These are phyloP conservation scores for Mycena polygramma DNA, from an alignment of 768 basidiomycete species.

Conservation along the genomic window DNA sequence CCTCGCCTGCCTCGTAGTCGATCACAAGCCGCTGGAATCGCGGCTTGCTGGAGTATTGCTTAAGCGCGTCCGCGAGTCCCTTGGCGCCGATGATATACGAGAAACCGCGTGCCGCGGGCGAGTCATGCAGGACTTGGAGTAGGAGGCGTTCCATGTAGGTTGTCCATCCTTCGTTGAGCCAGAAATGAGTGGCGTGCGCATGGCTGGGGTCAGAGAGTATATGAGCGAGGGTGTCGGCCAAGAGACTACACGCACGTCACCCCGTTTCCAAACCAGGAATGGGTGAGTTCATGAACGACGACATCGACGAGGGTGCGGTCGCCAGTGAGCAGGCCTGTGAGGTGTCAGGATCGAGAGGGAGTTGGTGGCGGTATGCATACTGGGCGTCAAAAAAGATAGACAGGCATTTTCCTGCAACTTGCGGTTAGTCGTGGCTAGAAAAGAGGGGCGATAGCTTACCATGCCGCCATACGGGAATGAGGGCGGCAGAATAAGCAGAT, in stretches of 20 bases:
- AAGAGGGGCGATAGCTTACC: constrained; percentile 55
- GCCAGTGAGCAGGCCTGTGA: constrained; percentile 82
- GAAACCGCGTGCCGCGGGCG: constrained; percentile 84
- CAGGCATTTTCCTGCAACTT: constrained; percentile 88
- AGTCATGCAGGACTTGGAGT: constrained; percentile 70
- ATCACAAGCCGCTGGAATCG: constrained; percentile 87
- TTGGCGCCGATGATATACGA: constrained; percentile 84
- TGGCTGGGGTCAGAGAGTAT: constrained; percentile 54
- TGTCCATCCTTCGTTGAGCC: constrained; percentile 95
- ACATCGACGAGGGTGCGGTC: constrained; percentile 91
- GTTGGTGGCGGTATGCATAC: constrained; percentile 49
- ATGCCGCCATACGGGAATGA: constrained; percentile 95
- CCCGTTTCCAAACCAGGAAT: constrained; percentile 95
- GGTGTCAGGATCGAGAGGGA: background rate
- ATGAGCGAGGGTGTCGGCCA: background rate
- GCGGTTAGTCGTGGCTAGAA: constrained; percentile 8
- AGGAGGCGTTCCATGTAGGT: constrained; percentile 92
- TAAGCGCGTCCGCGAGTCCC: constrained; percentile 77
- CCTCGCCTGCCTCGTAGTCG: constrained; percentile 78
- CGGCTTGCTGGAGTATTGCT: constrained; percentile 68
- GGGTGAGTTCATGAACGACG: constrained; percentile 87
- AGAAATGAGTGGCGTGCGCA: constrained; percentile 83
- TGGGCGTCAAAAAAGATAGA: constrained; percentile 89
- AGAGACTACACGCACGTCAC: constrained; percentile 66
- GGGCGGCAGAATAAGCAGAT: constrained; percentile 89